Base-by-base conservation (phyloP, 306 rosid genomes). In the Carpinus viminea region DNA sequence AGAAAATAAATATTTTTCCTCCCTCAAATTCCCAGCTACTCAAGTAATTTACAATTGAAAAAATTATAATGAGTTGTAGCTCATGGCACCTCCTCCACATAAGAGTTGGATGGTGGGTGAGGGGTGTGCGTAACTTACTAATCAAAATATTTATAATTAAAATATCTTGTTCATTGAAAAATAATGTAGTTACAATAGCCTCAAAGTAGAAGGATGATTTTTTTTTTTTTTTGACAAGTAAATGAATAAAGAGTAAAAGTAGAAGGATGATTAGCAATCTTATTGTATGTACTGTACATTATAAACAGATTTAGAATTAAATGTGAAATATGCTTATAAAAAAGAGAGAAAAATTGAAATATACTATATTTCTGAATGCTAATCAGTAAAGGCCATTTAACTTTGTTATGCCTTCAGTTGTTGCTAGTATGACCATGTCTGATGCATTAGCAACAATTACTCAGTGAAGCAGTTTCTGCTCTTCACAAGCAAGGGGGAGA, bases 251-350 rank as follows among this genome's bases (percentile, higher is more conserved):
- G 26, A 24, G 26, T 24, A 24, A 28, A 24, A 59, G 38, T 24
- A 54, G 69, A 57, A 68, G 71, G 53, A 12, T 68, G 78, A 38
- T 48, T 72, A 60, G 21, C 73, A 47, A 69, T 47, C 62, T 56
- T 54, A 59, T 21, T 59, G 24, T 59, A 24, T 5, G 12, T 21
- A 59, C 16, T 24, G 28, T 12, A 59, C 52, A 48, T 48, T 59
- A 11, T 21, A 24, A 59, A 21, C 12, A 52, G 28, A 59, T 59
- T 12, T 36, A 0, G 24, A 41, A 41, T 41, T 41, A 41, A 41
- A 41, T 41, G 6, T 41, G 45, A 41, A 41, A 41, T 41, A 41
- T 41, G 45, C 45, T 41, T 5, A 41, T 41, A 4, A 38, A 38
- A 41, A 41, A 41, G 34, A 31, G 2, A 31, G 34, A 41, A 41